Evolutionary conservation across 495 filamentous ascomycete species (phyloP), one percentile per base, ranked within the genome.

Genomic region (Acidiella bohemica): DNA sequence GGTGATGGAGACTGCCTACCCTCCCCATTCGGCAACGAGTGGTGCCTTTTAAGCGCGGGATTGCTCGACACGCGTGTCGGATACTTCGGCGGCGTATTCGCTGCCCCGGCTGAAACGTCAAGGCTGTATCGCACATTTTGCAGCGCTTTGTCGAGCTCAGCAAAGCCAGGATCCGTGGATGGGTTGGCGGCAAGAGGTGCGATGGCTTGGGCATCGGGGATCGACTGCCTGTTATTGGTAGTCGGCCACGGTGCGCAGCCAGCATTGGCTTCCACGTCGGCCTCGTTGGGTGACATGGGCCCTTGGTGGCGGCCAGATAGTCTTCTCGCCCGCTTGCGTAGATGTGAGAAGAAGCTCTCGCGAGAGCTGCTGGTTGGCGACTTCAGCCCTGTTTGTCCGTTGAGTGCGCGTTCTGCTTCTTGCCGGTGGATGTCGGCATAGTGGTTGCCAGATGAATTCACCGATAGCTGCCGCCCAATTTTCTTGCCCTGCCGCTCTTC

Each of bases 321-420:
- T 49, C 92, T 71, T 46, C 92, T 75, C 6, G 92, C 92, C 18
- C 86, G 77, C 60, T 99, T 99, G 28, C 92, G 75, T 5, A 99
- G 70, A 51, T 99, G 92, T 6, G 92, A 95, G 60, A 97, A 96
- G 64, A 95, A 96, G 58, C 88, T 81, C 55, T 96, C 90, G 52
- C 88, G 87, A 24, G 82, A 81, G 12, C 66, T 80, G 42, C 70
- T 72, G 6, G 62, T 73, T 19, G 74, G 80, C 43, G 74, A 80
- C 33, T 65, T 69, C 39, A 75, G 60, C 7, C 75, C 75, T 34
- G 68, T 69, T 44, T 12, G 31, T n/a, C 86, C 90, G 60, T 85
- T 95, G 26, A 96, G 65, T 34, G 83, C 83, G 42, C 84, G 66
- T 59, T 95, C 90, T 17, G 92, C 84, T 55, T 96, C 87, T 63